Conservation (phyloP, 1,284 basidiomycete species). For the Puccinia polysora region DNA sequence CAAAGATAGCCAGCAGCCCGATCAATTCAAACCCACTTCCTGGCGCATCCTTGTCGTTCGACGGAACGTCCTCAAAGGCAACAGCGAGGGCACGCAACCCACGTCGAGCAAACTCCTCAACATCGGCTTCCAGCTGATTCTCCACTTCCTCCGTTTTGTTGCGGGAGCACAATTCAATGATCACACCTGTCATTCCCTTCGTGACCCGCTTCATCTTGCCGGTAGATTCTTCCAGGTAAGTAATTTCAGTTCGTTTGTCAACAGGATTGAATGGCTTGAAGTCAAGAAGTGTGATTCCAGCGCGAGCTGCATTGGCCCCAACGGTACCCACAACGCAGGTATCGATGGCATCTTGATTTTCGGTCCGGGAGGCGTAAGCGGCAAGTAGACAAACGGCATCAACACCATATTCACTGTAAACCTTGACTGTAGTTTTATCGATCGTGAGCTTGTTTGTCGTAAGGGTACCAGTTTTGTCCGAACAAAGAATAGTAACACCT, state of each 20-base stretch:
- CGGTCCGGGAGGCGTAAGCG: conserved; percentile 91
- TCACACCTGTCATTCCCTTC: conserved; percentile 93
- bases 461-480: conserved; percentile 54
- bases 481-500: conserved; percentile 79
- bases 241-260: conserved; percentile 98
- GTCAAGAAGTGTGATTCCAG: conserved; percentile 89
- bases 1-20: conserved; percentile 94
- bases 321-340: conserved; percentile 66
- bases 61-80: conserved; percentile 77
- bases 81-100: conserved; percentile 97
- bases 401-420: conserved; percentile 79
- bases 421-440: conserved; percentile 84
- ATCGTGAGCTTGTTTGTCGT: conserved; percentile 99
- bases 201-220: conserved; percentile 96
- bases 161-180: conserved; percentile 71
- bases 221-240: conserved; percentile 85
- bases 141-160: conserved; percentile 92
- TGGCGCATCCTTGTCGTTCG: conserved; percentile 67
- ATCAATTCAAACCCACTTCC: conserved; percentile 96
- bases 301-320: conserved; percentile 61
- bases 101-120: conserved; percentile 88
- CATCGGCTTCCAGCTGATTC: conserved; percentile 84
- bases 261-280: conserved; percentile 99
- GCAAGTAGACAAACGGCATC: conserved; percentile 89
- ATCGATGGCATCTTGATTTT: conserved; percentile 98